Base-by-base conservation (phyloP, 176 grass and related monocot genomes). In the Pontederia paniculata region DNA sequence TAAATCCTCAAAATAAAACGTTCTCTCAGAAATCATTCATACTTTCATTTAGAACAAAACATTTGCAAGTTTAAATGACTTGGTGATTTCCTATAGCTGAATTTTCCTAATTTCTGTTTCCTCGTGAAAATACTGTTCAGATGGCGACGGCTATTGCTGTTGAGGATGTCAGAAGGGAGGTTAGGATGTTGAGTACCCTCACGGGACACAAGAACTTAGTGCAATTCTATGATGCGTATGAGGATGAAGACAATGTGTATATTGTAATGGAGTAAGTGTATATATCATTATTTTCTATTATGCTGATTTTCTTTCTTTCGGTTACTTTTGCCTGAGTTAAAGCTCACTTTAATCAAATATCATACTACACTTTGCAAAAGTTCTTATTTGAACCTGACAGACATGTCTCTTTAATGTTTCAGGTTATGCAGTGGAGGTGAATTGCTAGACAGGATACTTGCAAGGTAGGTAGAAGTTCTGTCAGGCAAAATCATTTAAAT, bases 191-290 rank as follows among this genome's bases (percentile, higher is more conserved):
- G 76, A 89, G 85, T 73, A 80, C 85, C 80, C 62, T 95, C 44
- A 62, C 89, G 52, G 89, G 89, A 31, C 81, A 89, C 58, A 88
- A 60, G 62, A 95, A 95, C 63, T 67, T 95, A 71, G 89, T 95
- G 60, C 81, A 89, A 57, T 95, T 95, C 69, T 89, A 89, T 48
- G 89, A 95, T 63, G 81, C 81, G 55, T 89, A 81, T 20, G 89
- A 95, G 72, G 89, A 95, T 49, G 89, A 95, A 75, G 89, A 95
- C 71, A 95, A 95, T 47, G 89, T 95, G 57, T 95, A 95, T 73
- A 80, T 89, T 80, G 81, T 95, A 58, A 95, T 95, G 89, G 89
- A 95, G 89, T 95, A 95, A 89, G 84, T 83, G 54, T 52, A 23
- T 44, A 42, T 45, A 21, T 21, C 21, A 31, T 57, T 57, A 0